Percentiles rank a stretch among this genome's conserved stretches.
phyloP scores from a whole-genome alignment of 495 filamentous ascomycete species.

The Aspergillus sclerotiicarbonarius region DNA sequence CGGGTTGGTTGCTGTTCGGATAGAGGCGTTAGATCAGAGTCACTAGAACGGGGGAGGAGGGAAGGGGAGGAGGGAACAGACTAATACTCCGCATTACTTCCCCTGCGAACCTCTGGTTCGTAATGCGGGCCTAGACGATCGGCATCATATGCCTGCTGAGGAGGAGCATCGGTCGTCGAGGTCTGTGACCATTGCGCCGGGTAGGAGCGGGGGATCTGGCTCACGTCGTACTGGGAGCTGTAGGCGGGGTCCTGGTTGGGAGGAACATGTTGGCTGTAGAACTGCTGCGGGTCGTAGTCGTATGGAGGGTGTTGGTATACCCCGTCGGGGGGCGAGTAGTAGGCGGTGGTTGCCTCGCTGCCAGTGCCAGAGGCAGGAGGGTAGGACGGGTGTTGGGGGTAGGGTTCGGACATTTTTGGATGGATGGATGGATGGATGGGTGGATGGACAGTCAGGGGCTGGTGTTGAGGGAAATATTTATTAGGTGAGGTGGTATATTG shows the following conservation, averaged over 20 bases:
- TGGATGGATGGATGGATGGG: not conserved
- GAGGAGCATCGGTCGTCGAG: not conserved
- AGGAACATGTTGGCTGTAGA: constrained; percentile 5
- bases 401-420: constrained; percentile 16
- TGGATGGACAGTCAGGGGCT: not conserved
- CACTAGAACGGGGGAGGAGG: not conserved
- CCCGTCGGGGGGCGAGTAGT: constrained; percentile 15
- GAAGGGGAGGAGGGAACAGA: not conserved
- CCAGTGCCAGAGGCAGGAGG: constrained; percentile 5
- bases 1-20: not conserved
- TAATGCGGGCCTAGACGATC: constrained; percentile 15
- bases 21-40: not conserved
- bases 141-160: not conserved
- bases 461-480: not conserved
- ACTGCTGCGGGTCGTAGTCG: constrained; percentile 15
- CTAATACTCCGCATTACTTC: constrained; percentile 28
- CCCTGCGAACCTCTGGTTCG: constrained; percentile 1
- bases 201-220: constrained; percentile 8
- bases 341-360: not conserved
- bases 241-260: constrained; percentile 11
- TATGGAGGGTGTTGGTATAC: constrained; percentile 19
- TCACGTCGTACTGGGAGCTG: constrained; percentile 13
- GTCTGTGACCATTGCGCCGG: not conserved
- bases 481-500: not conserved
- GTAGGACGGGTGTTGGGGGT: constrained; percentile 11